Base-by-base conservation (phyloP, 2,329 filamentous ascomycete genomes). In the Aureobasidium sp. region DNA sequence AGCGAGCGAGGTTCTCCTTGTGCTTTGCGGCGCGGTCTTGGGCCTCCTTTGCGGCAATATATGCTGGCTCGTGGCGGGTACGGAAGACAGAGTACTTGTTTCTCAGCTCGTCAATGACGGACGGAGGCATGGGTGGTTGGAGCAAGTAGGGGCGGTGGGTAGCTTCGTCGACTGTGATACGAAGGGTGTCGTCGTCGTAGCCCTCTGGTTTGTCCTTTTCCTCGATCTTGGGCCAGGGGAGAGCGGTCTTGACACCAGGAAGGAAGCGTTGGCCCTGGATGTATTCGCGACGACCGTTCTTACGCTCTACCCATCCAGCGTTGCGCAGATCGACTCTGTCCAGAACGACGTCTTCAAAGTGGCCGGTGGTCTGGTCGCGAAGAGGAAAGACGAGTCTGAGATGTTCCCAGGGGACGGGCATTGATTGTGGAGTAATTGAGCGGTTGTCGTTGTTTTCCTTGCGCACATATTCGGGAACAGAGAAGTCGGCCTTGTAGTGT, bases 371-470 rank as follows among this genome's bases (percentile, higher is more conserved):
- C 17, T 84, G 81, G 72, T 94, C 84, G 55, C 80, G 79, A 60
- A 95, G 79, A 26, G 90, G 86, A 71, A 90, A 85, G 53, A 97
- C 90, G 37, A 97, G 89, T 63, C 90, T 89, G 66, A 97, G 81
- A 65, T 89, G 81, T 37, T 84, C 82, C 69, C 95, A 81, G 60
- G 88, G 81, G 36, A 96, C 68, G 82, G 78, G 63, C 81, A 71
- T 70, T 68, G 79, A 71, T 50, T 81, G 74, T 63, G 81, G 76
- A 4, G 67, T 34, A 26, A 69, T 63, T 39, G 77, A 72, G 55
- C 73, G 68, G 62, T 76, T 71, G 59, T 70, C 68, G 63, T 74
- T 71, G 70, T 77, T 72, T 65, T 70, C 68, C 59, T 67, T 65
- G 34, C 74, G 68, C 69, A 78, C 73, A 66, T 71, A 82, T 47